Evolutionary conservation across 306 rosid genomes (phyloP), one percentile per base, ranked within the genome.

Genomic region (Luffa aegyptiaca): DNA sequence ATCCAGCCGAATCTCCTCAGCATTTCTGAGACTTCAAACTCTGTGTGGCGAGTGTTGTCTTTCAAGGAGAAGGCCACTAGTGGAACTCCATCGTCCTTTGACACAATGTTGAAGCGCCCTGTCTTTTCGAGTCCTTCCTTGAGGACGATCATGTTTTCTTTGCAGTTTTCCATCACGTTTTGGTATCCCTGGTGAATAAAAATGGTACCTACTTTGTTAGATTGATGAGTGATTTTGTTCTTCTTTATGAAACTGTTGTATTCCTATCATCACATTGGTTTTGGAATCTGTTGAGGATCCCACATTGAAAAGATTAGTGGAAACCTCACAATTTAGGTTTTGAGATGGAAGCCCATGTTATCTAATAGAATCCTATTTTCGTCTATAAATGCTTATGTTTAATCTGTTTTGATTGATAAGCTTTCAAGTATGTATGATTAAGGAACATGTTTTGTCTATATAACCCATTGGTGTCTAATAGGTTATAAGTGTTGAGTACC

Each of bases 1-100:
- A 94, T 94, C 98, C 98, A 94, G 0, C 98, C 98, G 39, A 82
- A 92, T 42, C 98, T 96, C 10, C 96, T 78, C 42, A 94, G 61
- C 65, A 82, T 26, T 79, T 92, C 93, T 0, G 98, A 91, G 36
- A 94, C 86, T 71, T 94, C 97, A 42, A 94, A 92, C 71, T 94
- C 98, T 1, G 86, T 84, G 33, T 84, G 93, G 69, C 83, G 84
- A 44, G 66, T 77, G 84, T 70, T 86, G 83, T 92, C 88, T 80
- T 92, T 92, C 85, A 94, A 76, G 33, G 93, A 86, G 57, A 94
- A 94, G 20, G 98, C 98, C 76, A 94, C 98, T 79, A 94, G 76
- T 2, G 98, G 97, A 11, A 94, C 97, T 1, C 98, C 98, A 3
- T 87, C 31, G 45, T 91, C 98, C 71, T 94, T 94, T 1, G 98